Base-by-base conservation (phyloP, 768 basidiomycete species). In the Lactifluus hygrophoroides region DNA sequence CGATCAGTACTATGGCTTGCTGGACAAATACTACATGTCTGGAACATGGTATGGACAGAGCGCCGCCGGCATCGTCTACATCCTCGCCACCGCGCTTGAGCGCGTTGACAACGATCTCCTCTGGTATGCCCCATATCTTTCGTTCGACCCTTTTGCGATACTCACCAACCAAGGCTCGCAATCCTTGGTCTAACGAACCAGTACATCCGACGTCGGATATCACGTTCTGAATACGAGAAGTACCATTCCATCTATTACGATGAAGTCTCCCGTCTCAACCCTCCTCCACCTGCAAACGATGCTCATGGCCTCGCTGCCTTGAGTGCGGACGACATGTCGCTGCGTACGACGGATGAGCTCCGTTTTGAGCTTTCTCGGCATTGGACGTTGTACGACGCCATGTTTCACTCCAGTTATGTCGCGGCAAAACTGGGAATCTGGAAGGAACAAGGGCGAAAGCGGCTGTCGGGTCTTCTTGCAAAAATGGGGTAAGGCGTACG, bases 321-420 rank as follows among this genome's bases (percentile, higher is more conserved):
- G 25, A 81, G 80, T 62, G 89, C 95, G 2, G 94, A 97, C 65
- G 94, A 98, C 68, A 74, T 78, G 57, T 83, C 85, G 30, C 83
- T 99, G 62, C 82, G 90, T 38, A 77, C 86, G 40, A 85, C 83
- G 32, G 92, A 94, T 51, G 96, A 99, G 71, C 75, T 98, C 54
- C 80, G 96, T 25, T 98, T 99, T 70, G 94, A 86, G 73, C 79
- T 97, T 54, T 94, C 94, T 69, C 80, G 95, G 56, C 96, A 98
- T 73, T 99, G 96, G 96, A 97, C 88, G 30, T 73, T 99, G 46
- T 98, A 97, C 68, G 96, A 99, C 67, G 85, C 94, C 11, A 98
- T 99, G 96, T 86, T 86, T 66, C 95, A 99, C 70, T 96, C 94
- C 3, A 90, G 89, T 57, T 99, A 98, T 66, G 87, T 99, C 17